phyloP scores from a whole-genome alignment of 495 filamentous ascomycete genomes.

The Penicillium riverlandense region DNA sequence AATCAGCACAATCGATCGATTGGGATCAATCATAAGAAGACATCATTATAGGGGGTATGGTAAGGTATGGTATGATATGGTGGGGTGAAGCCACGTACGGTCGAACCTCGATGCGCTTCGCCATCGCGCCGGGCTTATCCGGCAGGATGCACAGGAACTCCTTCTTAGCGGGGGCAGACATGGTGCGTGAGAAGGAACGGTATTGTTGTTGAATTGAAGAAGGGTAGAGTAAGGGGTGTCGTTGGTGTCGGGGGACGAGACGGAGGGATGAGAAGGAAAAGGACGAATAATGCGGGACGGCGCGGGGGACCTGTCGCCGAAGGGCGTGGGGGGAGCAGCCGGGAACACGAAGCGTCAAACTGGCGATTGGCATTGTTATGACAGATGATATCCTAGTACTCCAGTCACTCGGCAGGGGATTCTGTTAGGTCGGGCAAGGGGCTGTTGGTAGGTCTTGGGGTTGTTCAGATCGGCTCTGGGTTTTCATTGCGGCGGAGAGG shows the following conservation, averaged over 20 bases:
- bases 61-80: too few relatives aligned
- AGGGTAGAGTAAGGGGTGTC: background rate
- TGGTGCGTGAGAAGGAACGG: constrained; percentile 9
- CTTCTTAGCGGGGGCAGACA: constrained; percentile 40
- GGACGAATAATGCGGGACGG: too few relatives aligned
- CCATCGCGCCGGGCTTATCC: constrained; percentile 59
- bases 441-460: too few relatives aligned
- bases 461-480: too few relatives aligned
- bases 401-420: too few relatives aligned
- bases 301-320: too few relatives aligned
- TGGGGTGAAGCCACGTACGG: constrained; percentile 41
- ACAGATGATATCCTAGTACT: too few relatives aligned
- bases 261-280: background rate
- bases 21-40: background rate
- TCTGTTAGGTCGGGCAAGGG: too few relatives aligned
- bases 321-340: too few relatives aligned
- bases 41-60: background rate
- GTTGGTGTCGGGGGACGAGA: constrained; percentile 1
- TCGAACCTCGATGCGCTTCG: constrained; percentile 64
- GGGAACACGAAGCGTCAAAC: too few relatives aligned
- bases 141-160: constrained; percentile 87
- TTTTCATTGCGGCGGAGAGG: too few relatives aligned
- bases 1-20: background rate
- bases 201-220: background rate
- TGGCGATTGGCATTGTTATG: too few relatives aligned